Evolutionary conservation across 2,329 filamentous ascomycete species (phyloP).

Genomic region (Fusarium avenaceum): DNA sequence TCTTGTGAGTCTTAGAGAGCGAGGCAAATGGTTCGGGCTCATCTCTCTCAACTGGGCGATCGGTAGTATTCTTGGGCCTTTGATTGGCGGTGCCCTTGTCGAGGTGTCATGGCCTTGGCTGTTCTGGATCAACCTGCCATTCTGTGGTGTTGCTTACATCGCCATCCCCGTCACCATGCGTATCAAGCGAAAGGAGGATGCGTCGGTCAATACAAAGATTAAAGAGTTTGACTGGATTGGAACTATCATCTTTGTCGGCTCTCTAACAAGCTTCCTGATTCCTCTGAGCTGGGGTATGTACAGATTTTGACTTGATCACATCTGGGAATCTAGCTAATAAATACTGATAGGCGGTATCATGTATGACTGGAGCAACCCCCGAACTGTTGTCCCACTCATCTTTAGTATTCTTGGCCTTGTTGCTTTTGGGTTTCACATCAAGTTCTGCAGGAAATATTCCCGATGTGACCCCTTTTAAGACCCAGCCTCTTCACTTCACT

Average conservation of each 20-base stretch:
- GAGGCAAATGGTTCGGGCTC: slow-evolving; percentile 58
- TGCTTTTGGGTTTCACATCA: slow-evolving; percentile 39
- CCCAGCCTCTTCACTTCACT: slow-evolving; percentile 45
- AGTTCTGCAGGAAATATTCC: slow-evolving; percentile 39
- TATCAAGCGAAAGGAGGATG: slow-evolving; percentile 34
- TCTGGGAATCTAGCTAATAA: slow-evolving; percentile 11
- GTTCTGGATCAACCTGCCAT: slow-evolving; percentile 74
- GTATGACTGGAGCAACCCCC: slow-evolving; percentile 74
- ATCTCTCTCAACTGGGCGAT: slow-evolving; percentile 65
- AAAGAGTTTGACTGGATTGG: slow-evolving; percentile 72
- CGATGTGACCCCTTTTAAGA: slow-evolving; percentile 41
- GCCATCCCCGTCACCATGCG: slow-evolving; percentile 40
- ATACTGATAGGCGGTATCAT: slow-evolving; percentile 67
- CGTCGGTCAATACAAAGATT: slow-evolving; percentile 27
- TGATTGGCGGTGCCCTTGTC: slow-evolving; percentile 67
- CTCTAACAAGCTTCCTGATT: slow-evolving; percentile 60
- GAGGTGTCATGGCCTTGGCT: slow-evolving; percentile 72
- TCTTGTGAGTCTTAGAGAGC: slow-evolving; percentile 59
- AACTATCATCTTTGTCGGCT: slow-evolving; percentile 70
- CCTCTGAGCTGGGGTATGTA: slow-evolving; percentile 42
- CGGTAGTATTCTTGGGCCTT: slow-evolving; percentile 60
- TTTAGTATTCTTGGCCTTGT: slow-evolving; percentile 62
- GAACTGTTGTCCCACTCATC: slow-evolving; percentile 71
- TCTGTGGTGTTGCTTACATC: slow-evolving; percentile 51
- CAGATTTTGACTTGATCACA: not conserved